Evolutionary conservation across 352 stramenopile species (phyloP).

Genomic region (Globisporangium emineosum): DNA sequence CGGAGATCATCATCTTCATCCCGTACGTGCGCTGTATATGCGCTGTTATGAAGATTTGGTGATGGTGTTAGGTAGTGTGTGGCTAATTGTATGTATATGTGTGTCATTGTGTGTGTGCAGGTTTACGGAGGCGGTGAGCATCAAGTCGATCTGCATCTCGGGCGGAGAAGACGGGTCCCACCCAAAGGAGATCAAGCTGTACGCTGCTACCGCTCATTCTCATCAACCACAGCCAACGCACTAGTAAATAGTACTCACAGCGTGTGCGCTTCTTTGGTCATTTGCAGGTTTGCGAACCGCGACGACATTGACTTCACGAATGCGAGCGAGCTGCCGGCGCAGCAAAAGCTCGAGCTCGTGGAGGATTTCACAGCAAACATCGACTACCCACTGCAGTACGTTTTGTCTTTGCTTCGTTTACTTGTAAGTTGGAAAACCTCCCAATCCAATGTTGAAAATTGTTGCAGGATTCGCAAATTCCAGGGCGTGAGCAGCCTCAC

Average conservation of each 20-base stretch:
- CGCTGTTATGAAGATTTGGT: too few species aligned
- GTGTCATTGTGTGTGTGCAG: conserved; percentile 15
- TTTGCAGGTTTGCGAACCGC: conserved; percentile 64
- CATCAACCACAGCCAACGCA: neutral
- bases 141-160: conserved; percentile 87
- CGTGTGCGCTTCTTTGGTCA: conserved; percentile 2
- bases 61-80: too few species aligned
- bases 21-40: conserved; percentile 27
- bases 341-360: conserved; percentile 74
- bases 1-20: conserved; percentile 83
- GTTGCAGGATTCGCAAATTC: conserved; percentile 75
- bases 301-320: conserved; percentile 88
- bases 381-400: conserved; percentile 80
- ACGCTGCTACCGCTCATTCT: conserved; percentile 1
- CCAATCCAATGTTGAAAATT: neutral
- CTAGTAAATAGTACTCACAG: neutral
- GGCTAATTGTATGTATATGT: neutral
- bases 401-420: neutral
- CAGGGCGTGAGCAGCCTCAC: conserved; percentile 82
- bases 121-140: conserved; percentile 85
- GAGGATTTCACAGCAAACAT: conserved; percentile 63
- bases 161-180: conserved; percentile 72
- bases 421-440: neutral
- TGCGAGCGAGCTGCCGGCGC: conserved; percentile 62
- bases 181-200: conserved; percentile 84